Base-by-base conservation (phyloP, 306 rosid species). In the Ceratonia siliqua region DNA sequence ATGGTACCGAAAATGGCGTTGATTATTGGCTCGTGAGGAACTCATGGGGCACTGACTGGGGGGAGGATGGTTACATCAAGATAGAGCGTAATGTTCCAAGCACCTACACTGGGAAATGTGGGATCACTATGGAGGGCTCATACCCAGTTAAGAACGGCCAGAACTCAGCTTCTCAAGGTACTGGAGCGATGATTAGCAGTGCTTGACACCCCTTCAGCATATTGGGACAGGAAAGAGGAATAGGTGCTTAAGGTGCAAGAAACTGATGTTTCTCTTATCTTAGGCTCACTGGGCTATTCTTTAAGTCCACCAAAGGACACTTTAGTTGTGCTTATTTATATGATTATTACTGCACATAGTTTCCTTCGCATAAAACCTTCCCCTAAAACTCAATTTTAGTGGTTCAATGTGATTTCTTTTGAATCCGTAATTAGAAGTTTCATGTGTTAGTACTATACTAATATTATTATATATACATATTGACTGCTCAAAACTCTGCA, bases 21-120 rank as follows among this genome's bases (percentile, higher is more conserved):
- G 99, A 94, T 55, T 94, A 90, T 78, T 92, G 99, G 99, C 84
- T 94, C 0, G 95, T 92, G 74, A 92, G 97, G 88, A 94, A 94
- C 70, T 94, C 97, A 15, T 94, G 99, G 99, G 99, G 99, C 50
- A 73, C 75, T 54, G 56, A 28, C 4, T 94, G 99, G 97, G 97
- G 99, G 17, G 97, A 94, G 79, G 77, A 80, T 56, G 99, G 99
- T 4, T 94, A 94, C 78, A 76, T 94, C 84, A 94, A 86, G 82
- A 12, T 94, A 0, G 74, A 94, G 70, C 90, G 99, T 12, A 94
- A 94, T 20, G 78, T 81, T 41, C 42, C 15, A 25, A 10, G 9
- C 8, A 70, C 77, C 0, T 5, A 22, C 20, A 38, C 82, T 0
- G 99, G 99, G 0, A 94, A 94, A 56, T 94, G 99, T 68, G 99